Conservation (phyloP, 2,329 filamentous ascomycete genomes). For the Sporothrix pseudoabietina region DNA sequence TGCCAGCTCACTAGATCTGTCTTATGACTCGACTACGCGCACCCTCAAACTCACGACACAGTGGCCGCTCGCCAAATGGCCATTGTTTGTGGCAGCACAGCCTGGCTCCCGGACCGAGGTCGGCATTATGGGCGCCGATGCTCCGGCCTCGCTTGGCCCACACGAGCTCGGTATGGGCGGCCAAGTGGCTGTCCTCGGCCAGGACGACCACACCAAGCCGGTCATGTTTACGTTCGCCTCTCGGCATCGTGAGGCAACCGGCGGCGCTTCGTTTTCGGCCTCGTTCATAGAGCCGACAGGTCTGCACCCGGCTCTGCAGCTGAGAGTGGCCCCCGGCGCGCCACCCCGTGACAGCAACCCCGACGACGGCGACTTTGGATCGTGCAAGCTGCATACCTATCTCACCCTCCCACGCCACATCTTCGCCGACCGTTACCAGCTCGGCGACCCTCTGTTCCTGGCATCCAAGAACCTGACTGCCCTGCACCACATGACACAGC, state of each 20-base stretch:
- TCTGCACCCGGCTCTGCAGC: slow-evolving; percentile 77
- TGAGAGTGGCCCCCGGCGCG: slow-evolving; percentile 60
- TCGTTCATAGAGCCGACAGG: slow-evolving; percentile 72
- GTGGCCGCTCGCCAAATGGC: slow-evolving; percentile 56
- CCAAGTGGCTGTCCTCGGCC: slow-evolving; percentile 74
- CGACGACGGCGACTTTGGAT: slow-evolving; percentile 22
- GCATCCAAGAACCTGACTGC: slow-evolving; percentile 74
- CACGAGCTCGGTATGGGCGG: slow-evolving; percentile 80
- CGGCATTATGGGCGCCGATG: slow-evolving; percentile 71
- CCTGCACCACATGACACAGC: slow-evolving; percentile 69
- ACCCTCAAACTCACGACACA: slow-evolving; percentile 65
- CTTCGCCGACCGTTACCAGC: slow-evolving; percentile 87
- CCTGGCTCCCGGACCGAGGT: slow-evolving; percentile 69
- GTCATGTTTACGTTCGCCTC: slow-evolving; percentile 83
- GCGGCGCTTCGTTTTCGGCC: slow-evolving; percentile 58
- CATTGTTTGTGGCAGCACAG: slow-evolving; percentile 47
- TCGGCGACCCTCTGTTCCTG: slow-evolving; percentile 75
- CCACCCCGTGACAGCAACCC: slow-evolving; percentile 45
- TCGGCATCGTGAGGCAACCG: slow-evolving; percentile 65
- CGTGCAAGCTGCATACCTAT: slow-evolving; percentile 75
- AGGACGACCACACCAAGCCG: slow-evolving; percentile 70
- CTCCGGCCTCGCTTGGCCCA: slow-evolving; percentile 59
- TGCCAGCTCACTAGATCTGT: slow-evolving; percentile 72
- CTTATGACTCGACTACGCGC: slow-evolving; percentile 70
- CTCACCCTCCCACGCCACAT: slow-evolving; percentile 78